Evolutionary conservation across 257 asterid genomes (phyloP), one percentile per base, ranked within the genome.

Genomic region (Oldenlandia corymbosa): DNA sequence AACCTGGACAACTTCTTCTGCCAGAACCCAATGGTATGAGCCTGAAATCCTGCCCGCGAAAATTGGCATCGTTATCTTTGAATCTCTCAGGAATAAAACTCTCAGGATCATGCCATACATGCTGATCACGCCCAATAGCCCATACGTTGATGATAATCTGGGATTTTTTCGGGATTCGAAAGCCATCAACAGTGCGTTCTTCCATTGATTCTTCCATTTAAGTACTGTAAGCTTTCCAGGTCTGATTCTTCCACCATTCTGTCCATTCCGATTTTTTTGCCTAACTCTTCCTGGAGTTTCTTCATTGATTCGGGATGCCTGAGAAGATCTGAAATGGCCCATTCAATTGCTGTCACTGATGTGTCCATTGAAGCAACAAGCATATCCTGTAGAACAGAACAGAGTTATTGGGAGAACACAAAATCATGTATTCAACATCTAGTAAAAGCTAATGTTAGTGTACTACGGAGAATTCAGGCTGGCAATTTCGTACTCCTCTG

Each of bases 11-110:
- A 17, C 73, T 71, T 57, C 80, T 67, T 60, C 76, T 45, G 45
- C 76, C 80, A 1, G 76, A 66, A 0, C 76, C 73, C 24, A 75
- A 75, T 18, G 80, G 76, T 7, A 70, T 30, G 16, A 70, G 64
- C 26, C 67, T 62, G 46, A 70, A 75, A 49, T 70, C 73, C 0
- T 57, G 68, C 14, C 80, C 73, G 0, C 65, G 60, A 14, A 66
- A 9, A 26, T 75, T 76, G 23, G 71, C 31, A 9, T 17, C 45
- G 17, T 39, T 62, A 5, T 17, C 62, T 5, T 20, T 11, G 30
- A 70, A 75, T 37, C 80, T 66, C 23, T 75, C 80, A 0, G 76
- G 73, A 4, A 56, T 37, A 57, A 75, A 70, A 63, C 42, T 61
- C 46, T 66, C 80, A 2, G 76, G 68, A 4, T 75, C 71, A 10